Percentiles rank a stretch among this genome's conserved stretches.
Conservation (phyloP, 1,284 basidiomycete genomes). For the Bondarzewia mesenterica region DNA sequence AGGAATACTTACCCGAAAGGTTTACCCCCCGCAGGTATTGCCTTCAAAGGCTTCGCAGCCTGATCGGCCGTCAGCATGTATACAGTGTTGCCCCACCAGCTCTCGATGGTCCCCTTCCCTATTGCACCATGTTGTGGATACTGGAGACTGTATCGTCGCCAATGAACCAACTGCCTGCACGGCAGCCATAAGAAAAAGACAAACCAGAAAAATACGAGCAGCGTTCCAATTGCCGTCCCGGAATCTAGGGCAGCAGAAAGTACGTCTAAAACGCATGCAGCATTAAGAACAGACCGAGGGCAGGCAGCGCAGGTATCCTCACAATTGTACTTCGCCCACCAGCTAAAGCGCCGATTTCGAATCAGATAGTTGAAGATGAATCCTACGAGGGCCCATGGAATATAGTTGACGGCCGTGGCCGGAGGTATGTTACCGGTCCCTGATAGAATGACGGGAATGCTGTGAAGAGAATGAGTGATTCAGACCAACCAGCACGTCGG, state of each 20-base stretch:
- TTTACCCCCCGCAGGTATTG: conserved; percentile 15
- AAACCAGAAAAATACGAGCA: conserved; percentile 39
- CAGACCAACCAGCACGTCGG: conserved; percentile 4
- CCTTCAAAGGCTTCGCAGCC: conserved; percentile 18
- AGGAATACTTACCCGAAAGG: conserved; percentile 22
- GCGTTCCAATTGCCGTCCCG: conserved; percentile 34
- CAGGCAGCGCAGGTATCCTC: conserved; percentile 6
- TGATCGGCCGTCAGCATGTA: conserved; percentile 27
- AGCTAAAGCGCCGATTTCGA: conserved; percentile 27
- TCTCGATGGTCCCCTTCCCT: conserved; percentile 26
- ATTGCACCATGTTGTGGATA: conserved; percentile 35
- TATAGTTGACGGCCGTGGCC: conserved; percentile 35
- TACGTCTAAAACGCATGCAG: conserved; percentile 25
- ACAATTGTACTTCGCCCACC: conserved; percentile 42
- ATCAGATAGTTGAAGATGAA: conserved; percentile 36
- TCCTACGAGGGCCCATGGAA: conserved; percentile 29
- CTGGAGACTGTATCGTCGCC: conserved; percentile 24
- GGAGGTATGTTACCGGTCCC: conserved; percentile 30
- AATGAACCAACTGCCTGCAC: neutral
- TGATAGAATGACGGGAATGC: conserved; percentile 16
- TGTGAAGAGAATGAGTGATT: neutral
- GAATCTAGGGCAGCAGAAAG: conserved; percentile 45
- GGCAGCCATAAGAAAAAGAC: conserved; percentile 3
- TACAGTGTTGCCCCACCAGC: conserved; percentile 38
- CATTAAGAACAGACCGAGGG: neutral